Base-by-base conservation (phyloP, 202 grass and related monocot genomes). In the Cymbopogon flexuosus region DNA sequence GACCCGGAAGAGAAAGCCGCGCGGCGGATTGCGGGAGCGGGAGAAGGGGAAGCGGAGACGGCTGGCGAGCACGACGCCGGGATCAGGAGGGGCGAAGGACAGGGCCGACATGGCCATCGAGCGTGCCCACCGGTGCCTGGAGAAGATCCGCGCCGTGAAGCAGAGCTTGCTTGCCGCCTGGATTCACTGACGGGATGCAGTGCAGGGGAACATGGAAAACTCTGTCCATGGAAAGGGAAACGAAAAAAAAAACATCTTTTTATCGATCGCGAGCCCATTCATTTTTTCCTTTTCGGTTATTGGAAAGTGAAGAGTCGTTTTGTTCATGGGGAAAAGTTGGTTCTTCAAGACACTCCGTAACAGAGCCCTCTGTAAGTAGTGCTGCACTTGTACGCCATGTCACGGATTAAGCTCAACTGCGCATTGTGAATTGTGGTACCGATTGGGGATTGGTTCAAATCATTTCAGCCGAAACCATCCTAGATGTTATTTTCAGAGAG, bases 71-170 rank as follows among this genome's bases (percentile, higher is more conserved):
- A 33, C 46, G 57, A 5, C 58, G 23, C 13, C 31, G 23, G 46
- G 67, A 56, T 4, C 37, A 22, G 60, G 68, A 58, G 18, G 14
- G 37, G 0, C 63, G 0, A 85, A 79, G 79, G 79, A 89, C 79
- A 35, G 87, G 31, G 79, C 83, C 29, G 73, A 79, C n/a, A 37
- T 83, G 83, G 83, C 79, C 73, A 86, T 89, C 22, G 83, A 86
- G 40, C 83, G 87, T 41, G 87, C 79, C 13, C 43, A 69, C 60
- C 71, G 75, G 51, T 89, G 83, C 67, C 73, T 89, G 0, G 65
- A 62, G 83, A 89, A 35, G 83, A 83, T 89, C 43, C 83, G 87
- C 31, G 73, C 61, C 67, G 1, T 86, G 78, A 89, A 89, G 51
- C 67, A 34, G 30, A 82, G 73, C 49, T 35, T 89, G 73, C 73